These are phyloP conservation scores for Sporothrix phasma DNA, from an alignment of 2,329 filamentous ascomycete species.

Conservation along the genomic window DNA sequence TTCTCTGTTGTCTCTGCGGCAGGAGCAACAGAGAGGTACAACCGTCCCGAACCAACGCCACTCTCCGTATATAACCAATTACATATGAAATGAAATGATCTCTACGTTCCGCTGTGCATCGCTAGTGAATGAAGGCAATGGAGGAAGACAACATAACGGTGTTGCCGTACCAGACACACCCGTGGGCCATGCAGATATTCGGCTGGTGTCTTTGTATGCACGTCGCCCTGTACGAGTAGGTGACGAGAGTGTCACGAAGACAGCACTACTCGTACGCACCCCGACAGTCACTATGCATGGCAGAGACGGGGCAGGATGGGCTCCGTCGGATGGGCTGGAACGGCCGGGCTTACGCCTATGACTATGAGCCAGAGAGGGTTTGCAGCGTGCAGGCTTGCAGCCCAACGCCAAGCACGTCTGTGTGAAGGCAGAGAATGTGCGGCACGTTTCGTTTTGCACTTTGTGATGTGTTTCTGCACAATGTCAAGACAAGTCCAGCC, in stretches of 20 bases:
- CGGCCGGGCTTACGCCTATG: neutral
- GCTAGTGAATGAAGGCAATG: too few species aligned
- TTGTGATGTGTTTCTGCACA: neutral
- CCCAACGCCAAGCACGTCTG: neutral
- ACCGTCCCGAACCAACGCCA: conserved; percentile 11
- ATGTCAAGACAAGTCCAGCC: neutral
- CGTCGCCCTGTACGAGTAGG: neutral
- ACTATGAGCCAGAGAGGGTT: neutral
- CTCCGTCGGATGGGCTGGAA: neutral
- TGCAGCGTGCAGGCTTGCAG: neutral
- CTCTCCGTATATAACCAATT: conserved; percentile 12
- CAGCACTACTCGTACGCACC: too few species aligned
- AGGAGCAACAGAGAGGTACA: neutral
- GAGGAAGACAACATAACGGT: too few species aligned
- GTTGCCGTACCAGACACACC: too few species aligned
- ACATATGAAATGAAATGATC: conserved; percentile 6
- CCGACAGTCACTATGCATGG: too few species aligned
- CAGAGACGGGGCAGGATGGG: neutral
- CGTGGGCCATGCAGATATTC: neutral
- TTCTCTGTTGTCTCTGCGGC: neutral
- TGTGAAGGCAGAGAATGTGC: neutral
- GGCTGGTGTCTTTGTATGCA: neutral
- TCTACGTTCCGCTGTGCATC: neutral
- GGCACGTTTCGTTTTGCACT: neutral
- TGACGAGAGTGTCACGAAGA: neutral